Evolutionary conservation across 495 filamentous ascomycete genomes (phyloP), one percentile per base, ranked within the genome.

Genomic region (Hyaloscypha hepaticicola): DNA sequence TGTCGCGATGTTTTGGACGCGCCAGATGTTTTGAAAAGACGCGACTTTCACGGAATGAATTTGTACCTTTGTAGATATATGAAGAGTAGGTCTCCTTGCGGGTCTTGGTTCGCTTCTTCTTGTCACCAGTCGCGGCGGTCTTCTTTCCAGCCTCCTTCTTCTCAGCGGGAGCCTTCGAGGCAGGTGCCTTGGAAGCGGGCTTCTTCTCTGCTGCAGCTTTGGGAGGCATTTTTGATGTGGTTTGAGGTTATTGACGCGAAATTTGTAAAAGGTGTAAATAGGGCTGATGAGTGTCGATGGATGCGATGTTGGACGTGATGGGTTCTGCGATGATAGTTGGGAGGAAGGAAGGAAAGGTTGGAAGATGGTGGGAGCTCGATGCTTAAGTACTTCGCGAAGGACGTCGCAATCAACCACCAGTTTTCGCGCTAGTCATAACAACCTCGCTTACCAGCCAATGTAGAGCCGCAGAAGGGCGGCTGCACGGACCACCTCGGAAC

Each of bases 91-190:
- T 99, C 87, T 99, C 95, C 90, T 97, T 97, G 80, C 95, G 89
- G 72, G 95, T 90, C 94, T 99, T 99, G 86, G 92, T 96, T 73
- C 96, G 92, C 93, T 99, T 99, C 91, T 98, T 99, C 92, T 99
- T 98, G 65, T 98, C 95, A 66, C 94, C 95, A 75, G 91, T 83
- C 45, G 92, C 86, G 41, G 95, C 92, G 49, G 95, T 97, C 89
- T 97, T 99, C 91, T 99, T 99, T 83, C 94, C 93, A 61, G 93
- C 96, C 78, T 97, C 94, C 89, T 98, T 97, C 90, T 98, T 97
- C 88, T 97, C 93, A 75, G 80, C 81, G 49, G 90, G 88, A 25
- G 89, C 88, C 80, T 91, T 92, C 75, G 89, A 89, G 76, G 92
- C 94, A 49, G 95, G 95, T 70, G 94, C 93, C 92, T 99, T 99